Evolutionary conservation across 768 basidiomycete species (phyloP).

Genomic region (Russula vinacea): DNA sequence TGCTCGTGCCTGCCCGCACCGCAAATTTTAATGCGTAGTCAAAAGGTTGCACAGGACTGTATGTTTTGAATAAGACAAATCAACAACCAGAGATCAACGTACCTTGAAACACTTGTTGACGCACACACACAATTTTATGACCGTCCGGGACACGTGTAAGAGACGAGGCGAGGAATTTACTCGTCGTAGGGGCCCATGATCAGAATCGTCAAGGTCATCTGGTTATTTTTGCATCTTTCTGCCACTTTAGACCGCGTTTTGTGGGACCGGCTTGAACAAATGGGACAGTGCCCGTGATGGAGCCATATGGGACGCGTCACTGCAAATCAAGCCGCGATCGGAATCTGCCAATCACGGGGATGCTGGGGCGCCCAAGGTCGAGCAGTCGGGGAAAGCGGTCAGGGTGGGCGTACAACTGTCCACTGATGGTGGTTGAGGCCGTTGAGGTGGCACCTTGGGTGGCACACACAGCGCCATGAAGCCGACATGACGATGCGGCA

Average conservation of each 20-base stretch:
- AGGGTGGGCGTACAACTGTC: neutral
- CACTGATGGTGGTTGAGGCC: neutral
- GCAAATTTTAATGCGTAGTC: neutral
- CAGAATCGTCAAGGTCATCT: neutral
- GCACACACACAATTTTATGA: too few relatives aligned
- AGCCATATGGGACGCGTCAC: neutral
- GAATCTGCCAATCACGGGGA: slow-evolving; percentile 5
- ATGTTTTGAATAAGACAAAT: neutral
- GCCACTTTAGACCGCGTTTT: neutral
- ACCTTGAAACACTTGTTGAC: neutral
- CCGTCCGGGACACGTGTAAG: too few relatives aligned
- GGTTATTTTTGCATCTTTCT: neutral
- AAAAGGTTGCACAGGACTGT: neutral
- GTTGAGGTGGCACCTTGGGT: neutral
- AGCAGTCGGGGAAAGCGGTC: neutral
- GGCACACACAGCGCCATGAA: neutral
- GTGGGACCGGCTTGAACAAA: neutral
- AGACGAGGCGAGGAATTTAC: neutral
- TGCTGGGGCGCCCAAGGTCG: neutral
- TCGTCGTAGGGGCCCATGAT: neutral
- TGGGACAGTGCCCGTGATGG: neutral
- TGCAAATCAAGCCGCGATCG: slow-evolving; percentile 1
- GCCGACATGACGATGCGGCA: neutral
- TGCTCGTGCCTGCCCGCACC: neutral
- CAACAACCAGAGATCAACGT: neutral